Evolutionary conservation across 2,329 filamentous ascomycete species (phyloP).

Genomic region (Grosmannia serpens): DNA sequence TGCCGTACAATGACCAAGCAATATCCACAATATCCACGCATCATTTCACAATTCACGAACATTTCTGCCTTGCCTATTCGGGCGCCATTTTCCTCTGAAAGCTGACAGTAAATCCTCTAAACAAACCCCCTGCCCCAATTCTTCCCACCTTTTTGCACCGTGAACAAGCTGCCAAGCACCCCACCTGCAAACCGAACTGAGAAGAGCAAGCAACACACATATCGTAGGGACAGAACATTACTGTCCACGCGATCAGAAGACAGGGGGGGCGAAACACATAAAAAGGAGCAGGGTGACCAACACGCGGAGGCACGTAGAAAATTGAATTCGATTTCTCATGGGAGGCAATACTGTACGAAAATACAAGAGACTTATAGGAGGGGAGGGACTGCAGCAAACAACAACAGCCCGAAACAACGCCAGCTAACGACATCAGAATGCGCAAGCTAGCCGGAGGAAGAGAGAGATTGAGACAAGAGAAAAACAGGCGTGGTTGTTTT

Average conservation of each 20-base stretch:
- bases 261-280: not conserved
- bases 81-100: no score
- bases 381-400: not conserved
- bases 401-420: not conserved
- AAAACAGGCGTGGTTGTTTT: not conserved
- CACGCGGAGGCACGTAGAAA: not conserved
- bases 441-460: not conserved
- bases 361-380: conserved; percentile 7
- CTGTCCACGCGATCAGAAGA: no score
- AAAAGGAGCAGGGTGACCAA: not conserved
- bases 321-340: conserved; percentile 8
- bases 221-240: not conserved
- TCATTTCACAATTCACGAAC: no score
- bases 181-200: no score
- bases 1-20: no score
- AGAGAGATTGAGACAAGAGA: conserved; percentile 1
- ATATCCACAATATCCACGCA: no score
- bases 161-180: no score
- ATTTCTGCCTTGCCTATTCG: no score
- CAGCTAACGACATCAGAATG: not conserved
- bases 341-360: conserved; percentile 6
- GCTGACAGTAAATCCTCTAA: no score
- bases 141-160: no score
- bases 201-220: no score
- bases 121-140: no score